Base-by-base conservation (phyloP, 768 basidiomycete genomes). In the Boletus tylopilopsis region DNA sequence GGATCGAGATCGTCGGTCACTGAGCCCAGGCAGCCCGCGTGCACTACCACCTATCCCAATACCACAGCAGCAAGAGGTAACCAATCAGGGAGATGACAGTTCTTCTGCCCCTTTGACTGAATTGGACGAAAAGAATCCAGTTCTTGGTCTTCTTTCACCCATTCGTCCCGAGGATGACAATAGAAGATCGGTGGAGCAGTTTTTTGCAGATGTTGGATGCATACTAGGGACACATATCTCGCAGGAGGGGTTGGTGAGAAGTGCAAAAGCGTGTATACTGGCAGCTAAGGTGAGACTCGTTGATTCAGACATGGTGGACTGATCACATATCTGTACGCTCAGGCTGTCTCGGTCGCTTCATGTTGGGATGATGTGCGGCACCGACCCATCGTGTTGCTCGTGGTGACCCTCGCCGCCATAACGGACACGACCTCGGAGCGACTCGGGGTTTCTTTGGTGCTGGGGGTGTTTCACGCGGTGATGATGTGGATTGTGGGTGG, bases 401-500 rank as follows among this genome's bases (percentile, higher is more conserved):
- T 59, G 13, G 60, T 74, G 33, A 62, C 70, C 8, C 53, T 58
- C 2, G 67, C 74, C 2, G 76, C 76, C 2, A 57, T 79, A 23
- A 49, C 66, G 19, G 80, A 81, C 64, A 76, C 74, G 12, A 66
- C 75, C 62, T 73, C 71, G 22, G 76, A 78, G 39, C 63, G 61
- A 19, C 51, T 76, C 10, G 47, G 55, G 43, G 56, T 69, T 15
- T 75, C 76, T 0, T 33, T 72, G 1, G 49, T 71, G 27, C 63
- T 81, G 15, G 73, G 68, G 0, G 21, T 67, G 21, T 47, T 72
- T n/a, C 79, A 81, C 59, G 24, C 75, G 6, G 67, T 47, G 29
- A 47, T 62, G 34, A 47, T 74, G 51, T 56, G 56, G 60, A 2
- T 41, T 6, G 34, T 59, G 2, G 24, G 49, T 18, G 24, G 27